Base-by-base conservation (phyloP, 2,329 filamentous ascomycete genomes). In the Penicillium sp. region DNA sequence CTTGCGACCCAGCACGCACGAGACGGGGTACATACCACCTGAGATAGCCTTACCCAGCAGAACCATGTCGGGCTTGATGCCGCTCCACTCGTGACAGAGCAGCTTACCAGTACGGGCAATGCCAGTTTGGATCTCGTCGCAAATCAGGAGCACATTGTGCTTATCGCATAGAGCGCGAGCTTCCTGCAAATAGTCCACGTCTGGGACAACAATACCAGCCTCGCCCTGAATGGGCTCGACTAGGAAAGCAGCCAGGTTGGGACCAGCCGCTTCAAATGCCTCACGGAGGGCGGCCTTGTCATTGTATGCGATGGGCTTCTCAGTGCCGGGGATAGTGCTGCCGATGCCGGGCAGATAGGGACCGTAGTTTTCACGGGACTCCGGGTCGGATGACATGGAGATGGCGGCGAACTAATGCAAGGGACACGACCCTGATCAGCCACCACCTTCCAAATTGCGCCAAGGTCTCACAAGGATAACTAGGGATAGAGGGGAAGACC, bases 11-110 rank as follows among this genome's bases (percentile, higher is more conserved):
- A 98, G 78, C 40, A 98, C 90, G 61, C 85, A 89, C 51, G 89
- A 95, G 47, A 98, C 93, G n/a, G 93, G 93, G 73, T 98, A 98
- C 86, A 97, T 93, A 69, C 93, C 93, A 54, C 93, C 93, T 27
- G 89, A 95, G 67, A 98, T 95, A 59, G 93, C 93, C 76, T 98
- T 98, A 65, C 93, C 93, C 27, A 98, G 82, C 39, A 95, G 85
- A 20, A 98, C 86, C 63, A 98, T 79, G 67, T 98, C 93, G 31
- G 91, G 93, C 76, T 91, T 94, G 76, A 98, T 89, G 58, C 85
- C 87, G 46, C 87, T 85, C 90, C 93, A 97, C 72, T 98, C 83
- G 63, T 87, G 86, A 77, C 89, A 95, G 44, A 98, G 82, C 75
- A 98, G 86, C 64, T 86, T 87, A 43, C 93, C 93, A 14, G 93